These are phyloP conservation scores for Paramyrothecium roridum DNA, from an alignment of 2,329 filamentous ascomycete species.

Conservation along the genomic window DNA sequence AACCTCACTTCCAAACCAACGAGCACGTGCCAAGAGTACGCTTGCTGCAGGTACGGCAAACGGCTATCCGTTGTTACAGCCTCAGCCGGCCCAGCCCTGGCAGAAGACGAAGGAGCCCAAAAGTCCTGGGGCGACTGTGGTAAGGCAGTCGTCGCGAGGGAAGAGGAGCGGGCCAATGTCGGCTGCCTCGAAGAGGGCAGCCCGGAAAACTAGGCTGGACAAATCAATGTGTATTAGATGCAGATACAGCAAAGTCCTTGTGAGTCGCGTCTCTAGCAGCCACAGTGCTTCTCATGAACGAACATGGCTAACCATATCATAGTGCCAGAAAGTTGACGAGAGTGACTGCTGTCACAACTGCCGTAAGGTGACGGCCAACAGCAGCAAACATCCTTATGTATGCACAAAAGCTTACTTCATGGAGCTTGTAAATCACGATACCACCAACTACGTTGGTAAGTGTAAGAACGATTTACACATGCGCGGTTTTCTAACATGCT, in stretches of 20 bases:
- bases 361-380: neutral
- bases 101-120: neutral
- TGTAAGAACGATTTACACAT: neutral
- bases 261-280: neutral
- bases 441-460: slow-evolving; percentile 3
- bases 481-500: neutral
- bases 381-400: neutral
- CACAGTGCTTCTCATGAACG: neutral
- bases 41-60: neutral
- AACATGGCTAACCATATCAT: neutral
- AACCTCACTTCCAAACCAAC: neutral
- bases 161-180: neutral
- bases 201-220: neutral
- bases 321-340: neutral
- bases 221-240: slow-evolving; percentile 1
- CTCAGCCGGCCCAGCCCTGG: neutral
- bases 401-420: slow-evolving; percentile 4
- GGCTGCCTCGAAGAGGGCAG: neutral
- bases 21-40: neutral
- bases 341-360: neutral
- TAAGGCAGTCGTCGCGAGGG: neutral
- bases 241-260: neutral
- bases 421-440: neutral
- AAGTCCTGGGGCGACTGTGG: neutral
- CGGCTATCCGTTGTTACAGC: neutral